Evolutionary conservation across 306 rosid species (phyloP), one percentile per base, ranked within the genome.

Genomic region (Fagus crenata): DNA sequence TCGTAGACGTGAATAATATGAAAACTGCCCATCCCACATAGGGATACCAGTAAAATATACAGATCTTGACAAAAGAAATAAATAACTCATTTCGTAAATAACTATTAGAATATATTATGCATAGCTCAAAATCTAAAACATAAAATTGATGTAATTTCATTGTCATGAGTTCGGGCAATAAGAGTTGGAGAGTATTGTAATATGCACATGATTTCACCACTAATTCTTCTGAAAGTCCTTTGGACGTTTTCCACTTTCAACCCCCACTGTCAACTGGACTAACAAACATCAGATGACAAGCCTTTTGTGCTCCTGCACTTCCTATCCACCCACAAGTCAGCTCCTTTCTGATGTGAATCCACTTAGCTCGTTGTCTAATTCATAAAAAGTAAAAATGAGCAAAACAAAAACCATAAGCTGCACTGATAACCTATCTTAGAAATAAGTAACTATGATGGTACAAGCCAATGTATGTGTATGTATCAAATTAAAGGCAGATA

Each of bases 301-400:
- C 53, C 36, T 28, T 58, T 58, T 64, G 49, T 54, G 14, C 35
- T 5, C 75, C 77, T 39, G 1, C 68, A 33, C 37, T 81, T 71
- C 36, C 79, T 49, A 59, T 76, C 55, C 79, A 70, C 72, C 56
- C 70, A 75, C 61, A 78, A 35, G 67, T 49, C 67, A 49, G 63
- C 53, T 67, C 74, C 82, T 53, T 55, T 37, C 49, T 67, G 64
- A 78, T 76, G 53, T 75, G 72, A 37, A 72, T 75, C 59, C 31
- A 32, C 41, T 80, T 79, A 88, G 80, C 88, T 85, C 82, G 78
- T 81, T 79, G 79, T 14, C 90, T 89, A 84, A 40, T 85, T 65
- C 40, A 60, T 75, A 78, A 67, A 11, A 46, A 3, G 2, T 53
- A 39, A 49, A 83, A 39, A 58, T 49, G 51, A 76, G 53, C 51